Evolutionary conservation across 2,329 filamentous ascomycete species (phyloP).

Genomic region (Calonectria pseudoreteaudii): DNA sequence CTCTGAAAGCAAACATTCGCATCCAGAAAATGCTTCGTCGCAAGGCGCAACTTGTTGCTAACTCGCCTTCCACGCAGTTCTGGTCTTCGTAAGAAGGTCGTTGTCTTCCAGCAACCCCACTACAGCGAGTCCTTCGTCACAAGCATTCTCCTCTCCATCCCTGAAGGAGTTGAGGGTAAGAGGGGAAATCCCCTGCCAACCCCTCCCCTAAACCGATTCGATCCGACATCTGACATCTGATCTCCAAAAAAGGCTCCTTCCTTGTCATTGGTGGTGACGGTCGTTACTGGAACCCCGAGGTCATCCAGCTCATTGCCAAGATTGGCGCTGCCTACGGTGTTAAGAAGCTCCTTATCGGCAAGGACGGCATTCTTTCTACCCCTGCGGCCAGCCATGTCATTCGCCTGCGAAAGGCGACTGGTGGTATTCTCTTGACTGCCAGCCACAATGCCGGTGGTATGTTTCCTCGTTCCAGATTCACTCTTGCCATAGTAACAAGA

Average conservation of each 20-base stretch:
- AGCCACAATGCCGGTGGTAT: slow-evolving; percentile 98
- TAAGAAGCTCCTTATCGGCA: slow-evolving; percentile 97
- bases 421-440: slow-evolving; percentile 95
- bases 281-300: slow-evolving; percentile 96
- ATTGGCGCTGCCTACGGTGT: slow-evolving; percentile 97
- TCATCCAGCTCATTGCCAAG: slow-evolving; percentile 96
- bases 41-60: slow-evolving; percentile 7
- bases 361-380: slow-evolving; percentile 96
- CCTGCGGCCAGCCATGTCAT: slow-evolving; percentile 97
- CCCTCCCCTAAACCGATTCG: not conserved
- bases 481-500: not conserved
- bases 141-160: slow-evolving; percentile 95
- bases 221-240: slow-evolving; percentile 30
- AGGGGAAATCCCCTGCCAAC: slow-evolving; percentile 8
- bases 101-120: slow-evolving; percentile 93
- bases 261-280: slow-evolving; percentile 98
- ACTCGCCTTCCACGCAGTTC: slow-evolving; percentile 69
- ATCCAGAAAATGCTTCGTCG: not conserved
- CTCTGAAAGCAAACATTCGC: not conserved
- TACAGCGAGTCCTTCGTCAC: slow-evolving; percentile 97
- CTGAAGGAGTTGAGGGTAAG: slow-evolving; percentile 85
- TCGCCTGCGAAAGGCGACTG: slow-evolving; percentile 92
- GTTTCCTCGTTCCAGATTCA: slow-evolving; percentile 42
- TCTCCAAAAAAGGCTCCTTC: slow-evolving; percentile 67
- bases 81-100: slow-evolving; percentile 98